A percentile compares a stretch with the other conserved stretches of the same genome.
Conservation (phyloP, 2,329 filamentous ascomycete genomes). For the Paecilomyces formosus region DNA sequence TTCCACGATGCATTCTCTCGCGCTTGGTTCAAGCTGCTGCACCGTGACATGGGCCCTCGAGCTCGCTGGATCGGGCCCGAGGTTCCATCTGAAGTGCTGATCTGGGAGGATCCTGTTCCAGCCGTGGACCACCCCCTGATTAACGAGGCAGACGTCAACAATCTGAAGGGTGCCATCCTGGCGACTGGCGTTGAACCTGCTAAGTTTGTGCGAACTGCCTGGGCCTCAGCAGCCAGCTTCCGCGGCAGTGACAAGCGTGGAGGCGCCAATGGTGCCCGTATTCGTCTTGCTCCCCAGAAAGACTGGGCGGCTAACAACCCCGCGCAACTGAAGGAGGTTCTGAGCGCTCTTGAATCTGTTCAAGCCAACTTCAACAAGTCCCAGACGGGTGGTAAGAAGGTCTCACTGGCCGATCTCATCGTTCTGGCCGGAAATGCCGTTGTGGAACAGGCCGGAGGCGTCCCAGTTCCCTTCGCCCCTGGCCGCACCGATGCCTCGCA, state of each 20-base stretch:
- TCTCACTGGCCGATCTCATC: conserved; percentile 72
- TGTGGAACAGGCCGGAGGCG: conserved; percentile 62
- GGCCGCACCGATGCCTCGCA: conserved; percentile 65
- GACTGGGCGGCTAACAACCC: conserved; percentile 72
- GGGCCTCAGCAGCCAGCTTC: conserved; percentile 65
- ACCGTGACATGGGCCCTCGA: conserved; percentile 70
- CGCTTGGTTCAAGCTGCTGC: conserved; percentile 78
- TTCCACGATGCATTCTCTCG: conserved; percentile 62
- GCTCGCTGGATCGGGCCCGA: conserved; percentile 68
- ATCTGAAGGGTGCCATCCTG: conserved; percentile 63
- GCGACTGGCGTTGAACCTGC: conserved; percentile 51
- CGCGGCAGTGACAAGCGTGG: conserved; percentile 73
- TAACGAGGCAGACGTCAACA: conserved; percentile 54
- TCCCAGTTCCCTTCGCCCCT: conserved; percentile 63
- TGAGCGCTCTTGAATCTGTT: conserved; percentile 55
- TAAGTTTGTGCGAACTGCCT: conserved; percentile 60
- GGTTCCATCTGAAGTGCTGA: conserved; percentile 59
- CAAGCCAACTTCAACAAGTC: conserved; percentile 59
- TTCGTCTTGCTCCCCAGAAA: conserved; percentile 64
- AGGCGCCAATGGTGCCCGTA: conserved; percentile 72
- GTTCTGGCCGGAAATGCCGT: conserved; percentile 65
- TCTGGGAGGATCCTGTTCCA: conserved; percentile 71
- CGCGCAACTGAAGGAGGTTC: conserved; percentile 53
- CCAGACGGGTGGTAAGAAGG: conserved; percentile 53
- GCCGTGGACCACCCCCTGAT: conserved; percentile 50